A percentile compares a stretch with the other conserved stretches of the same genome.
phyloP scores from a whole-genome alignment of 129 eudicot genomes.

The Flaveria linearis region DNA sequence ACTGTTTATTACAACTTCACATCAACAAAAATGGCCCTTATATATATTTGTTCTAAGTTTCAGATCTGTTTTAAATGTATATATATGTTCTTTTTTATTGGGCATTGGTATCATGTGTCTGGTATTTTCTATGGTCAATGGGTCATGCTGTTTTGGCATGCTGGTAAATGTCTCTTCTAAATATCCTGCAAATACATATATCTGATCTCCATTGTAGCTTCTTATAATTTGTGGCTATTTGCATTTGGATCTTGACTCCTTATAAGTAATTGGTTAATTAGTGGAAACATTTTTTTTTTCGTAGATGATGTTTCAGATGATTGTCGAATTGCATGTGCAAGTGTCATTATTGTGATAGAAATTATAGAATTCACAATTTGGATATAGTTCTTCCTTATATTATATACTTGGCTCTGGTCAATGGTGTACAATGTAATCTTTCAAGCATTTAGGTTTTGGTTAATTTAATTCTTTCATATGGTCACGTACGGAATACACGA shows the following conservation, averaged over 20 bases:
- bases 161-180: background rate
- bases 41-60: constrained; percentile 5
- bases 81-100: no score
- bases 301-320: background rate
- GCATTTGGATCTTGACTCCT: background rate
- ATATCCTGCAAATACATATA: no score
- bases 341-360: background rate
- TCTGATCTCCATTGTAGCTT: no score
- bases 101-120: no score
- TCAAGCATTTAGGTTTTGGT: background rate
- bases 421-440: background rate
- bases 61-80: constrained; percentile 18
- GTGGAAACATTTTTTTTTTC: background rate
- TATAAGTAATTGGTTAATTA: background rate
- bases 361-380: background rate
- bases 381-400: background rate
- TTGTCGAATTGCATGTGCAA: background rate
- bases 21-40: background rate
- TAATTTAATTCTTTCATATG: background rate
- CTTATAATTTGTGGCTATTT: no score
- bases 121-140: background rate
- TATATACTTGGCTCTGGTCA: background rate
- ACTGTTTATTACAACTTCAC: constrained; percentile 19
- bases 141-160: background rate
- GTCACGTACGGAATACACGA: background rate